Evolutionary conservation across 805 yeast species (phyloP).

Genomic region (Nakazawaea pomicola): DNA sequence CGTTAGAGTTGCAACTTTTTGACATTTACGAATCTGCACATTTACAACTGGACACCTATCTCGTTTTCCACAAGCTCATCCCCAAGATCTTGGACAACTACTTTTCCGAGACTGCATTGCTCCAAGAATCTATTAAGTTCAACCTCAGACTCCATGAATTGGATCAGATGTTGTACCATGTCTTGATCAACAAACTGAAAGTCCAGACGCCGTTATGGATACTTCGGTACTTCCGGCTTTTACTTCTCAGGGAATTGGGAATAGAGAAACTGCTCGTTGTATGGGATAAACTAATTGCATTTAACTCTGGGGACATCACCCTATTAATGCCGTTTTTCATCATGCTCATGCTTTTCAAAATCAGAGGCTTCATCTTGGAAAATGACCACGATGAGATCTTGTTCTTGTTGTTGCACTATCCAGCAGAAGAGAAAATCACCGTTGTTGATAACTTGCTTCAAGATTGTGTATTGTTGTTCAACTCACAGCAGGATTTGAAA

Average conservation of each 20-base stretch:
- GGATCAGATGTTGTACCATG: slow-evolving; percentile 44
- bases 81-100: slow-evolving; percentile 30
- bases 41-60: slow-evolving; percentile 37
- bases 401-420: slow-evolving; percentile 45
- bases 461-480: slow-evolving; percentile 10
- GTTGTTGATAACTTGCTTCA: neutral
- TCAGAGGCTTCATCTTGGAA: slow-evolving; percentile 37
- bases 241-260: slow-evolving; percentile 45
- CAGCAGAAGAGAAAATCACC: slow-evolving; percentile 18
- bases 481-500: slow-evolving; percentile 5
- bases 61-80: slow-evolving; percentile 36
- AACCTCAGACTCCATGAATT: slow-evolving; percentile 43
- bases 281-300: slow-evolving; percentile 46
- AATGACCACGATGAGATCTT: slow-evolving; percentile 51
- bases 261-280: slow-evolving; percentile 27
- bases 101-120: slow-evolving; percentile 34
- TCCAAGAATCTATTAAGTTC: slow-evolving; percentile 43
- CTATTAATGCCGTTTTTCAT: slow-evolving; percentile 36
- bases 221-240: slow-evolving; percentile 43
- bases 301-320: slow-evolving; percentile 22
- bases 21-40: slow-evolving; percentile 34
- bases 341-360: slow-evolving; percentile 35
- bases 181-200: slow-evolving; percentile 37
- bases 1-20: slow-evolving; percentile 30
- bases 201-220: slow-evolving; percentile 52